Evolutionary conservation across 495 filamentous ascomycete genomes (phyloP), one percentile per base, ranked within the genome.

Genomic region (Aspergillus mulundensis): DNA sequence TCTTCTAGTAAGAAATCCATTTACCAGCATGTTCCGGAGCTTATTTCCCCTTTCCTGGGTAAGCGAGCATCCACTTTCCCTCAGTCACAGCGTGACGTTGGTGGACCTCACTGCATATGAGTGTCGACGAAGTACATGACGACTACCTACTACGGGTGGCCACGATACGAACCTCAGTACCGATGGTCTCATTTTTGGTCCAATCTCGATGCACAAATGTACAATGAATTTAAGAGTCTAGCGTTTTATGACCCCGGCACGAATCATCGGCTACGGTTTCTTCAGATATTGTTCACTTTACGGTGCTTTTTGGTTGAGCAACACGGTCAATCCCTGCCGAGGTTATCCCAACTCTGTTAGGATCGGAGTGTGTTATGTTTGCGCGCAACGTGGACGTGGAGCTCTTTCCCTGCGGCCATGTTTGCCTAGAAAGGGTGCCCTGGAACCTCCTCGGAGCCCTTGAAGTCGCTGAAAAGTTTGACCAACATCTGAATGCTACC

Each of bases 171-270:
- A 81, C 54, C 77, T 83, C 53, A 78, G 14, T 91, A 90, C 70
- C 76, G 85, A 72, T 92, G 89, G 89, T 84, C 84, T n/a, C 80
- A 86, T 64, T 88, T 88, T 80, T 94, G 39, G 76, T 84, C 54
- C 76, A 85, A 86, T 66, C 94, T 94, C 80, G 87, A 94, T 68
- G 71, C 75, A 52, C 77, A 75, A 56, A 87, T 95, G 81, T 95
- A 95, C 75, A 71, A 81, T 65, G 88, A 95, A 69, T 94, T 95
- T 73, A 78, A 84, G 58, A 71, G 74, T 59, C 76, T 81, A 63
- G 89, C 91, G 53, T 68, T 87, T 57, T 85, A 87, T 61, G 90
- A 96, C 72, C 52, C 61, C 63, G 34, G 66, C 71, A 56, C 74
- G 75, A 63, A 67, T 73, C 55, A 73, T 73, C 50, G 66, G 71